A percentile compares a stretch with the other conserved stretches of the same genome.
phyloP scores from a whole-genome alignment of 345 rosid genomes.

The Barbarea vulgaris region DNA sequence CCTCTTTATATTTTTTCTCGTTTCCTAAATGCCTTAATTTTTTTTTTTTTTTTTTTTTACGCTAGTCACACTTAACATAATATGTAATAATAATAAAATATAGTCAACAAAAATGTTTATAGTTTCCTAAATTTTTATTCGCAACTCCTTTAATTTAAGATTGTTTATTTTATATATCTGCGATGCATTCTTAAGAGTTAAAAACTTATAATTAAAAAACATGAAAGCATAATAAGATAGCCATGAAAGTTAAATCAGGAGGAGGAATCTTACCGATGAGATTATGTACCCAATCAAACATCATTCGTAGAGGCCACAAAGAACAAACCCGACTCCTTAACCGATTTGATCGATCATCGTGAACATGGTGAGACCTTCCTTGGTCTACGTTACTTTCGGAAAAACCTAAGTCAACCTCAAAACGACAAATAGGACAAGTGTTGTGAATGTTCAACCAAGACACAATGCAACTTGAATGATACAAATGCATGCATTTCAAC shows the following conservation, averaged over 20 bases:
- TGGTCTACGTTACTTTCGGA: neutral
- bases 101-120: no score
- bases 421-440: conserved; percentile 79
- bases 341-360: conserved; percentile 20
- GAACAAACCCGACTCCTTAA: conserved; percentile 1
- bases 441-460: conserved; percentile 76
- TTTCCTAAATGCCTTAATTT: neutral
- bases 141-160: neutral
- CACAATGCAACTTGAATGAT: conserved; percentile 66
- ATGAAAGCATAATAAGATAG: conserved; percentile 25
- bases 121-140: neutral
- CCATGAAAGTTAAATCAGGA: conserved; percentile 33
- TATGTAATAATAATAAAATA: neutral
- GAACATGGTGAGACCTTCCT: neutral
- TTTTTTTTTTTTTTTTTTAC: neutral
- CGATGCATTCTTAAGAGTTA: neutral
- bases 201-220: neutral
- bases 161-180: conserved; percentile 21
- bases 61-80: conserved; percentile 5
- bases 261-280: conserved; percentile 26
- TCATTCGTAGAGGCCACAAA: conserved; percentile 28
- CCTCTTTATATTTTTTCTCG: neutral
- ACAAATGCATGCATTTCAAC: conserved; percentile 71
- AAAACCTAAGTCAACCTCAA: conserved; percentile 35
- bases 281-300: conserved; percentile 37